Base-by-base conservation (phyloP, 768 basidiomycete genomes). In the Exidia glandulosa region DNA sequence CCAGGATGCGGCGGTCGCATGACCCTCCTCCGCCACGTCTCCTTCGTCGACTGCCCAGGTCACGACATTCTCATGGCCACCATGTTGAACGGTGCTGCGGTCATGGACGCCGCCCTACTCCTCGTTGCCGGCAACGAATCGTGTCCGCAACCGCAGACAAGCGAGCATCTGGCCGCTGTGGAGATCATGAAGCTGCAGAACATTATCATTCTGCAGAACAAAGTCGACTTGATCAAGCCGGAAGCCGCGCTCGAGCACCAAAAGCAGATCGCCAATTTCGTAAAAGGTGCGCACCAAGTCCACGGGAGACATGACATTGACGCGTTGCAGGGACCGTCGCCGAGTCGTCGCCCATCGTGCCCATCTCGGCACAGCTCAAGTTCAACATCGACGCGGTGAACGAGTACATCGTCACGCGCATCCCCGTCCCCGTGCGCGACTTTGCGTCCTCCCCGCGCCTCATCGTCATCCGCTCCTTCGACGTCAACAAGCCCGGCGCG, bases 1-100 rank as follows among this genome's bases (percentile, higher is more conserved):
- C 90, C 91, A 25, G 91, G 92, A 62, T 98, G 96, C 74, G 87
- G 85, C 37, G 84, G 85, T 59, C 81, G 83, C 19, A 94, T 97
- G 92, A 88, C 87, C 67, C 84, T 98, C 65, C 70, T 97, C 63
- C 87, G 77, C 65, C 96, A 99, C 68, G 94, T 98, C 68, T 98
- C 95, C 2, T 99, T 99, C 74, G 96, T 99, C 70, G 96, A 99
- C 73, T 93, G 88, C 66, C 92, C 90, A 1, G 91, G 94, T 63
- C 94, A 95, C 83, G 94, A 97, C 74, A 98, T 99, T 85, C 86
- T 99, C 73, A 99, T 99, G 96, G 96, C 96, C 57, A 99, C 95
- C 64, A 99, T 99, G 96, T 79, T 99, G 66, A 98, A 98, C 81
- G 96, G 95, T 73, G 96, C 96, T 45, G 96, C 96, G 10, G 95